Percentiles rank a stretch among this genome's conserved stretches.
Conservation (phyloP, 768 basidiomycete genomes). For the Russula sp. region DNA sequence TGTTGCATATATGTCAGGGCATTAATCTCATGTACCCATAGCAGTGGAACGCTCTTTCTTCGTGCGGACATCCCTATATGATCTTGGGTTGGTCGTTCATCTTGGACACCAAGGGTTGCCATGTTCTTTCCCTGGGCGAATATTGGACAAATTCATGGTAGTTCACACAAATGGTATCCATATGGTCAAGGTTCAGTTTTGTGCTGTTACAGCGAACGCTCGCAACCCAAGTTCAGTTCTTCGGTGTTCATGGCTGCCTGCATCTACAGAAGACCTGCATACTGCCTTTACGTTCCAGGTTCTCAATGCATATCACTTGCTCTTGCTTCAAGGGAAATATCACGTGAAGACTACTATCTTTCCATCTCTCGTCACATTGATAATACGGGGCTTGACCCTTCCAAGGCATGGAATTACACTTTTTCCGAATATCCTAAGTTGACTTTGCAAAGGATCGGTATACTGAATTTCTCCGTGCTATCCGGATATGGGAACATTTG, state of each 20-base stretch:
- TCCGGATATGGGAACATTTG: neutral
- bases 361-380: neutral
- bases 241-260: constrained; percentile 4
- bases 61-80: neutral
- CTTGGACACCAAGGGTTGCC: neutral
- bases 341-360: neutral
- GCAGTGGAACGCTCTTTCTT: neutral
- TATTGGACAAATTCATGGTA: neutral
- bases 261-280: neutral
- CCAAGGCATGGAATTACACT: neutral
- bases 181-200: neutral
- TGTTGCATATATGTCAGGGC: neutral
- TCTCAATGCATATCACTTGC: neutral
- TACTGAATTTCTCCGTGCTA: neutral
- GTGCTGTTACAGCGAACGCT: neutral
- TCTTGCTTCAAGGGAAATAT: constrained; percentile 1
- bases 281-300: neutral
- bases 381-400: neutral
- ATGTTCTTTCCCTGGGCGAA: neutral
- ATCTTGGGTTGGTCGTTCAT: neutral
- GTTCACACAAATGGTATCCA: neutral
- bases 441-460: neutral
- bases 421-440: neutral
- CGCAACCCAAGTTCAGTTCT: neutral
- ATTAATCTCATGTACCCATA: neutral